Base-by-base conservation (phyloP, 148 eudicot species). In the Talinum fruticosum region DNA sequence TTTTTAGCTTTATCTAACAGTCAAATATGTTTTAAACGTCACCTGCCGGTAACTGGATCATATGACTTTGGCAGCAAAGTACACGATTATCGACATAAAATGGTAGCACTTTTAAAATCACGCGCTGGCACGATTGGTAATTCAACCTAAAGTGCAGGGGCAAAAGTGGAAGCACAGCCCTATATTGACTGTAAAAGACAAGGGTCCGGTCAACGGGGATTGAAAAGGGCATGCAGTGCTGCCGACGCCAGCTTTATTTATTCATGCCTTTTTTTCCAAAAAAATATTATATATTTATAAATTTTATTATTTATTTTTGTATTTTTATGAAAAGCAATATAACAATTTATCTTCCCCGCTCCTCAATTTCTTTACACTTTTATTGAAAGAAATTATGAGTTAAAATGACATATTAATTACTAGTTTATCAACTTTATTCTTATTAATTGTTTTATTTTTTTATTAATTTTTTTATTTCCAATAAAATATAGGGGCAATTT, bases 171-270 rank as follows among this genome's bases (percentile, higher is more conserved):
- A 78, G 1, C 6, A 3, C 8, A 45, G 3, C 5, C 30, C 4
- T 1, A 6, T 21, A 7, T 74, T 67, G 74, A 78, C 80, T 66
- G 62, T 4, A 74, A 68, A 74, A 69, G 81, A 82, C 84, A 82
- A 82, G 45, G 59, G 34, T 67, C 66, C 23, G 65, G 84, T 81
- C 84, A 81, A 81, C 74, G 62, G 37, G 26, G 0, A 34, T 76
- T 49, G 24, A 76, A 76, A 71, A 36, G 41, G 32, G 28, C 53
- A 66, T 36, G 35, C 62, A 78, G 75, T 77, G 78, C 81, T 77
- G 18, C 72, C 29, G 51, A 72, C 75, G 66, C 57, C 83, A 76
- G 76, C 83, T 81, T 81, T 81, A 54, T 26, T 78, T 67, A 34
- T n/a, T 29, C 6, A 30, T 66, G 18, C 8, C 7, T 34, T 28